phyloP scores from a whole-genome alignment of 805 yeast species.

The Barnettozyma sucrosica region DNA sequence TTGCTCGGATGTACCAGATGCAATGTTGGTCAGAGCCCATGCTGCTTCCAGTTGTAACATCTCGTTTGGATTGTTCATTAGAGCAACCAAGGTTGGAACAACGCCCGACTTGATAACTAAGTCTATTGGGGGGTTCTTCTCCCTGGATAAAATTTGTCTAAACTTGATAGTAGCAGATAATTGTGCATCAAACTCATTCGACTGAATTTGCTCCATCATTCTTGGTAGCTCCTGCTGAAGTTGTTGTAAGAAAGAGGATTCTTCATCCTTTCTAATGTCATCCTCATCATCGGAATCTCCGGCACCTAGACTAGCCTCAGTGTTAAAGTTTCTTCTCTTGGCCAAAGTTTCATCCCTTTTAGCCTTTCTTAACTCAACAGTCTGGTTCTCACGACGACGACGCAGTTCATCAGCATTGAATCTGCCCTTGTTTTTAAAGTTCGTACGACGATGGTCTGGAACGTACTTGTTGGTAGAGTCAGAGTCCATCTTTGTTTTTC shows the following conservation, averaged over 20 bases:
- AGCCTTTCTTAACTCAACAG: slow-evolving; percentile 92
- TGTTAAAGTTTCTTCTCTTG: slow-evolving; percentile 79
- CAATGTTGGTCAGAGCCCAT: slow-evolving; percentile 98
- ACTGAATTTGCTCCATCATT: slow-evolving; percentile 76
- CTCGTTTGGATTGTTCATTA: slow-evolving; percentile 76
- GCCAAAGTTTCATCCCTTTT: slow-evolving; percentile 93
- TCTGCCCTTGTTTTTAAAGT: slow-evolving; percentile 89
- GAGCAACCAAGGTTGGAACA: slow-evolving; percentile 83
- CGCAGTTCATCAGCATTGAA: slow-evolving; percentile 94
- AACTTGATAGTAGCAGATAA: slow-evolving; percentile 86
- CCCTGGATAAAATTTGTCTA: slow-evolving; percentile 89
- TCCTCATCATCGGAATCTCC: slow-evolving; percentile 51
- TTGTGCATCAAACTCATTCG: slow-evolving; percentile 72
- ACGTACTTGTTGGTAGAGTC: slow-evolving; percentile 78
- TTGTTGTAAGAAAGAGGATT: slow-evolving; percentile 39
- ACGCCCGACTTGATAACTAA: slow-evolving; percentile 90
- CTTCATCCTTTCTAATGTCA: slow-evolving; percentile 27
- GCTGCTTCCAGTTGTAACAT: slow-evolving; percentile 96
- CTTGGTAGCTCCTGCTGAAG: slow-evolving; percentile 68
- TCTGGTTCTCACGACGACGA: slow-evolving; percentile 96
- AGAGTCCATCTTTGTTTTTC: slow-evolving; percentile 49
- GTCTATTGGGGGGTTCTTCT: slow-evolving; percentile 94
- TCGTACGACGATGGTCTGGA: slow-evolving; percentile 96
- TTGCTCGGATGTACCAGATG: slow-evolving; percentile 87
- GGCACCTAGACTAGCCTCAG: slow-evolving; percentile 37